Evolutionary conservation across 176 grass and related monocot species (phyloP).

Genomic region (Aegilops tauschii): DNA sequence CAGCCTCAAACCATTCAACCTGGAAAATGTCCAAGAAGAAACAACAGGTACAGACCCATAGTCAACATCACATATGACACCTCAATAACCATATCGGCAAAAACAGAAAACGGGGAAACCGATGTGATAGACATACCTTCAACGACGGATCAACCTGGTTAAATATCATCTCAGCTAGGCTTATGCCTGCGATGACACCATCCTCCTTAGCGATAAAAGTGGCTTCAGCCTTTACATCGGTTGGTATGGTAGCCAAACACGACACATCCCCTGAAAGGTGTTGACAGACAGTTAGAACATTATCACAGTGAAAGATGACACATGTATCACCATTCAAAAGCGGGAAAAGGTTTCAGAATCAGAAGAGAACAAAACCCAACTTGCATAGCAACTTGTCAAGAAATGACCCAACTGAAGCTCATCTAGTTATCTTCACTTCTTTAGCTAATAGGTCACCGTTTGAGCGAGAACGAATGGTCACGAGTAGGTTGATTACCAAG

Average conservation of each 20-base stretch:
- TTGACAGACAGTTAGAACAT: constrained; percentile 1
- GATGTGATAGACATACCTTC: constrained; percentile 44
- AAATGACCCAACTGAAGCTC: background rate
- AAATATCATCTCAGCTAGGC: constrained; percentile 93
- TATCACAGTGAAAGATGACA: background rate
- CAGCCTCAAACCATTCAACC: constrained; percentile 80
- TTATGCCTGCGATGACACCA: constrained; percentile 82
- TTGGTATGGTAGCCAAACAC: constrained; percentile 87
- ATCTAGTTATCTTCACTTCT: background rate
- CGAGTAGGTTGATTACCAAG: background rate
- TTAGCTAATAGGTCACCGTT: background rate
- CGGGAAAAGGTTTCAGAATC: background rate
- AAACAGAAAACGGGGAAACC: background rate
- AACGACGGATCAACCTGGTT: constrained; percentile 79
- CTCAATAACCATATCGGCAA: constrained; percentile 4
- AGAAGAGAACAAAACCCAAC: background rate
- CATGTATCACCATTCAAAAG: background rate
- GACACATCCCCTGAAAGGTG: constrained; percentile 74
- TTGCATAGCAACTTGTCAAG: background rate
- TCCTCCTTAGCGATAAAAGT: constrained; percentile 90
- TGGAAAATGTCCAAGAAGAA: constrained; percentile 31
- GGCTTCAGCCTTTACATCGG: constrained; percentile 77
- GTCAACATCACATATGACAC: background rate
- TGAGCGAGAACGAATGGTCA: background rate
- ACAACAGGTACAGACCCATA: background rate